Base-by-base conservation (phyloP, 2,329 filamentous ascomycete genomes). In the Diplocarpon rosae region DNA sequence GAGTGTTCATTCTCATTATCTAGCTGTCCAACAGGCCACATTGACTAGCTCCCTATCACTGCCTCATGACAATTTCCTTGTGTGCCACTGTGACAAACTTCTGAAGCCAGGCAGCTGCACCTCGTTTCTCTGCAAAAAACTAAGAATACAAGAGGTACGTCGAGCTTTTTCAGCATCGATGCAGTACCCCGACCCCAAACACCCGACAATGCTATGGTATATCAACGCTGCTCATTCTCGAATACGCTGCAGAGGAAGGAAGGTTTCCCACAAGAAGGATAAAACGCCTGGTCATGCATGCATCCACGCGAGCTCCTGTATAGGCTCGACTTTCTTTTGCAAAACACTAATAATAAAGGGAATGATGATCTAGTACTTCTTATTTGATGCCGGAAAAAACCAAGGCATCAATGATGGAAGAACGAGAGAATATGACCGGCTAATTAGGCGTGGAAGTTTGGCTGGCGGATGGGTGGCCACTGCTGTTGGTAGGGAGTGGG, bases 401-500 rank as follows among this genome's bases (percentile, higher is more conserved):
- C n/a, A n/a, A n/a, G n/a, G n/a, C n/a, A n/a, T n/a, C n/a, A n/a
- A n/a, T n/a, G n/a, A 39, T 13, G 32, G 7, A 39, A 39, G 16
- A 24, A 17, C 7, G 16, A 5, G 29, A 33, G 24, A 24, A 39
- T 2, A 20, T 28, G 39, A n/a, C 33, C 32, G 33, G 33, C 32
- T 24, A 17, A 54, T 58, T 54, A 59, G 38, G 54, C 46, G 38
- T 59, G 51, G 41, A 62, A 62, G 37, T 62, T 62, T 33, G 59
- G 60, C 53, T 62, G 60, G 27, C 56, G 59, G 33, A 62, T 51
- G 36, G 56, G 47, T 16, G 59, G 58, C 49, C 55, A 60, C 24
- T 54, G 51, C 30, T 55, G 50, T 32, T 55, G 50, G 28, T 51
- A 53, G 5, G 48, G 37, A 16, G 45, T 39, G 30, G 56, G 49